Evolutionary conservation across 2,329 filamentous ascomycete species (phyloP).

Genomic region (Parascedosporium putredinis): DNA sequence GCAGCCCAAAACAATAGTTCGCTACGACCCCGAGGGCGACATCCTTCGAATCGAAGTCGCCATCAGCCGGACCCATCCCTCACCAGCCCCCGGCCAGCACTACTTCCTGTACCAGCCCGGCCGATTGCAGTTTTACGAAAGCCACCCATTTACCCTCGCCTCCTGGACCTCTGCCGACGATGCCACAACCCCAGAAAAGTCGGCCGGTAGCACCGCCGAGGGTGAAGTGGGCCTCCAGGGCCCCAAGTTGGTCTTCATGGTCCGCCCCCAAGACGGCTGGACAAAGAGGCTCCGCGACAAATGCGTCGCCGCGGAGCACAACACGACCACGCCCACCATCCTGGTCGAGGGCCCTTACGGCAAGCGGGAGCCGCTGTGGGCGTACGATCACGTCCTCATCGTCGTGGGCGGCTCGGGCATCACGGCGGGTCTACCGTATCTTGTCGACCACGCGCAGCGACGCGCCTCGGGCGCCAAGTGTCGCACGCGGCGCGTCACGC

Average conservation of each 20-base stretch:
- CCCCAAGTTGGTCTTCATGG: conserved; percentile 27
- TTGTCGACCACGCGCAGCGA: background rate
- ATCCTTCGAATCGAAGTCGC: background rate
- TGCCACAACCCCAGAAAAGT: too few relatives aligned
- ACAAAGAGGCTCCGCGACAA: conserved; percentile 25
- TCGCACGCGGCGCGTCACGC: background rate
- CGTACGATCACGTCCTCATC: background rate
- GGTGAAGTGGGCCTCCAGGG: too few relatives aligned
- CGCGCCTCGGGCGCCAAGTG: background rate
- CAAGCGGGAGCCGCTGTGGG: background rate
- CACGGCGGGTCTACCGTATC: background rate
- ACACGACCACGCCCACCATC: background rate
- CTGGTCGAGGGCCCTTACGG: background rate
- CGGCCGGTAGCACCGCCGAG: too few relatives aligned
- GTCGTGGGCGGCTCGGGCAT: background rate
- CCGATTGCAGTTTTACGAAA: conserved; percentile 32
- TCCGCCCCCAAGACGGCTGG: conserved; percentile 34
- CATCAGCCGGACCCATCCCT: background rate
- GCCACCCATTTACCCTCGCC: conserved; percentile 38
- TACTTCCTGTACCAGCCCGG: conserved; percentile 21
- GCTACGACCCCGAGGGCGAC: background rate
- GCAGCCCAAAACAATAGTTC: background rate
- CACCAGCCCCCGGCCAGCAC: background rate
- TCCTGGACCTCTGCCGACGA: conserved; percentile 1
- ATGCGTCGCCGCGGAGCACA: background rate